Evolutionary conservation across 2,329 filamentous ascomycete species (phyloP).

Genomic region (Fusarium tricinctum): DNA sequence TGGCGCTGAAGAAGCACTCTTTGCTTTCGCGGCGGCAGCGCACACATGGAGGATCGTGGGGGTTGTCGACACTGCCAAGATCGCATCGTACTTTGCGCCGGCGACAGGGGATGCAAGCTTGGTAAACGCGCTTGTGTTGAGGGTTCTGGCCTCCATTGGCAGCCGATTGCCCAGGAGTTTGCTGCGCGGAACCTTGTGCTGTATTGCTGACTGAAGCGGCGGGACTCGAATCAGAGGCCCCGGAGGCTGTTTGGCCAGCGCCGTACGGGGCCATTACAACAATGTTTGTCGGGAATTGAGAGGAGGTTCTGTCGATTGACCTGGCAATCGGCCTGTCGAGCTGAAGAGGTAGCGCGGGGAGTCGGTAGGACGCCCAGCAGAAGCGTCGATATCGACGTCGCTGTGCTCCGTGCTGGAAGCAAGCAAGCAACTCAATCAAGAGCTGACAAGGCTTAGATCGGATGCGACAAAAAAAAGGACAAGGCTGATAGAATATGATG

Average conservation of each 20-base stretch:
- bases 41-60: conserved; percentile 92
- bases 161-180: conserved; percentile 33
- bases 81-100: conserved; percentile 74
- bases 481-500: conserved; percentile 36
- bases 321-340: conserved; percentile 24
- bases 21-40: conserved; percentile 95
- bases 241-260: conserved; percentile 39
- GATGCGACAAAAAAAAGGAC: conserved; percentile 11
- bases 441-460: conserved; percentile 22
- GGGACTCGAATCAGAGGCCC: conserved; percentile 47
- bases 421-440: conserved; percentile 27
- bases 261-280: conserved; percentile 47
- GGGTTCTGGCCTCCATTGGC: conserved; percentile 33
- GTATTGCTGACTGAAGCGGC: conserved; percentile 43
- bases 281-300: conserved; percentile 8
- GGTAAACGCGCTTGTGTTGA: conserved; percentile 73
- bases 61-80: conserved; percentile 86
- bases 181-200: conserved; percentile 41
- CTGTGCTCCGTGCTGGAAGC: conserved; percentile 23
- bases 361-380: conserved; percentile 19
- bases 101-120: conserved; percentile 74
- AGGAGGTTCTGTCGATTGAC: conserved; percentile 18
- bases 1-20: conserved; percentile 96
- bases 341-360: conserved; percentile 23
- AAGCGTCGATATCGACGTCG: conserved; percentile 19